phyloP scores from a whole-genome alignment of 805 yeast genomes.

The Vanderwaltozyma polyspora region DNA sequence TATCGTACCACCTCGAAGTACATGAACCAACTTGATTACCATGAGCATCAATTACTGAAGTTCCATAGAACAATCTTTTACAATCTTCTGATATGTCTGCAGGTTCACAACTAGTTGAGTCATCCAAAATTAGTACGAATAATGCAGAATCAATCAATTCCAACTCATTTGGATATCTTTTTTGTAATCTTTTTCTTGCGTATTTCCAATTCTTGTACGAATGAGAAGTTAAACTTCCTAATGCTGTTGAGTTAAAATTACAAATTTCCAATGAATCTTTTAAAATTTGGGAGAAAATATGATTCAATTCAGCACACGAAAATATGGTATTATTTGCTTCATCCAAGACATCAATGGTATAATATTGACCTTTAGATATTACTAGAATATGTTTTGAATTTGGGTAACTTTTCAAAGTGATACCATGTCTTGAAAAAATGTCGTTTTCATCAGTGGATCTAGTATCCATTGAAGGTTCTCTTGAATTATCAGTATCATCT shows the following conservation, averaged over 20 bases:
- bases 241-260: slow-evolving; percentile 50
- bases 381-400: slow-evolving; percentile 65
- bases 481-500: not conserved
- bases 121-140: slow-evolving; percentile 73
- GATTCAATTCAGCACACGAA: slow-evolving; percentile 53
- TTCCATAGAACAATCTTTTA: slow-evolving; percentile 75
- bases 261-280: slow-evolving; percentile 53
- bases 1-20: slow-evolving; percentile 90
- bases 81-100: slow-evolving; percentile 13
- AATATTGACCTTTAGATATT: slow-evolving; percentile 71
- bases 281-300: slow-evolving; percentile 54
- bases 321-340: slow-evolving; percentile 51
- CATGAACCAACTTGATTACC: slow-evolving; percentile 90
- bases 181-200: slow-evolving; percentile 43
- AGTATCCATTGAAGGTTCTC: slow-evolving; percentile 1
- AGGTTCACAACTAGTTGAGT: slow-evolving; percentile 33
- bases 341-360: slow-evolving; percentile 77
- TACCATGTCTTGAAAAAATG: slow-evolving; percentile 34
- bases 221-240: slow-evolving; percentile 83
- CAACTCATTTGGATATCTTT: slow-evolving; percentile 29
- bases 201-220: slow-evolving; percentile 75
- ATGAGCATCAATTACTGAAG: slow-evolving; percentile 49
- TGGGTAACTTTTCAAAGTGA: slow-evolving; percentile 58
- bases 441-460: slow-evolving; percentile 1
- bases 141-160: slow-evolving; percentile 60